Conservation (phyloP, 139 green algal genomes). For the Tetradesmus obliquus region DNA sequence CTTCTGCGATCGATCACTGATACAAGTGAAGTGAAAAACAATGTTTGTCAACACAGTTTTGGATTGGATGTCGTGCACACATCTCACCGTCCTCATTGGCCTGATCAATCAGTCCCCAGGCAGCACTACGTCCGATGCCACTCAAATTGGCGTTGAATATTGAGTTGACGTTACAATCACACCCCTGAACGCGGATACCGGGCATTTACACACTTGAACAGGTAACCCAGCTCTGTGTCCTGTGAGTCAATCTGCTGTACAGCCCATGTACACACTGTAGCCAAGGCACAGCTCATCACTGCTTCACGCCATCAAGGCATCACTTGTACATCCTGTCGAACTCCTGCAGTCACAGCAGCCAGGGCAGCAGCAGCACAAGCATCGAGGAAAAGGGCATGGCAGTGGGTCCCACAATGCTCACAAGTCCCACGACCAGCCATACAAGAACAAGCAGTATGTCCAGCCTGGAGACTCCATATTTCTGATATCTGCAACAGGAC, state of each 20-base stretch:
- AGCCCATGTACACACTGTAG: background rate
- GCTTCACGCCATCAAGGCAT: background rate
- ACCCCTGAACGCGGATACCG: too few species aligned
- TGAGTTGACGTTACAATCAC: too few species aligned
- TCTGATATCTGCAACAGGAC: too few species aligned
- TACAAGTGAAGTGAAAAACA: too few species aligned
- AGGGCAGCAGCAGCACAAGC: background rate
- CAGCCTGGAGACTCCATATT: too few species aligned
- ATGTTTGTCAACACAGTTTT: too few species aligned
- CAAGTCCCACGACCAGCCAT: too few species aligned
- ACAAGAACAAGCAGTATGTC: too few species aligned
- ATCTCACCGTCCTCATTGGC: background rate
- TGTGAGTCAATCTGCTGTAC: background rate
- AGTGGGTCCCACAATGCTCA: too few species aligned
- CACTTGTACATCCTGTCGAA: slow-evolving; percentile 34
- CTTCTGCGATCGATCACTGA: too few species aligned
- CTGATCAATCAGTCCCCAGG: background rate
- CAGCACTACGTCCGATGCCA: background rate
- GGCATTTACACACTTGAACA: background rate
- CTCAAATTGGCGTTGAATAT: background rate
- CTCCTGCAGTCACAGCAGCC: slow-evolving; percentile 10
- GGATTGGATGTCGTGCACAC: too few species aligned
- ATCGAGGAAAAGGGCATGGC: background rate
- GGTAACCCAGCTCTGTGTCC: too few species aligned
- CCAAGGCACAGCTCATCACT: background rate